Percentiles rank a stretch among this genome's conserved stretches.
These are phyloP conservation scores for Firmiana major DNA, from an alignment of 345 rosid genomes.

Conservation along the genomic window DNA sequence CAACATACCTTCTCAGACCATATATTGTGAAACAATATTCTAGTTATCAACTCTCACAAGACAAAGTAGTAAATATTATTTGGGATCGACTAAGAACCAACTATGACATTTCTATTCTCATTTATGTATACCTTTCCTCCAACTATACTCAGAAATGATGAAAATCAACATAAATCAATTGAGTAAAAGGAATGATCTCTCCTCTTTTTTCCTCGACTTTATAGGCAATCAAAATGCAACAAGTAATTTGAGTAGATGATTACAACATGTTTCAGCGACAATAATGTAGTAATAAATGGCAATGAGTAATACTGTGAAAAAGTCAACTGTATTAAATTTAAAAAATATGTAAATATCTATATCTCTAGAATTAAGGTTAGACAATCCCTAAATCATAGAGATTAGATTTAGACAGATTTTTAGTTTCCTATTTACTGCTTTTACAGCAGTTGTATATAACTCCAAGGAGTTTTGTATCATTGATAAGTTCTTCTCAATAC, in stretches of 20 bases:
- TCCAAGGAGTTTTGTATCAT: no score
- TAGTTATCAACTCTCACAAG: not conserved
- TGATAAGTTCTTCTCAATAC: no score
- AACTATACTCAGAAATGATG: not conserved
- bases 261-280: not conserved
- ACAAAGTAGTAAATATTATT: not conserved
- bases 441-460: no score
- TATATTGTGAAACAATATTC: not conserved
- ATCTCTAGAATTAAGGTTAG: no score
- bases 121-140: not conserved
- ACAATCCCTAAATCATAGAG: no score
- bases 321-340: no score
- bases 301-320: not conserved
- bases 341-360: no score
- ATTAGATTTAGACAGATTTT: no score
- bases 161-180: not conserved
- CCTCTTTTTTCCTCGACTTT: not conserved
- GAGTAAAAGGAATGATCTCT: not conserved
- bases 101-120: not conserved
- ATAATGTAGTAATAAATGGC: not conserved
- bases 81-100: not conserved
- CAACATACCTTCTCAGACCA: not conserved
- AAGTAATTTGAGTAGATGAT: not conserved
- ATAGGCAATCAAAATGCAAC: not conserved
- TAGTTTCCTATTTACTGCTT: no score